A percentile compares a stretch with the other conserved stretches of the same genome.
phyloP scores from a whole-genome alignment of 495 filamentous ascomycete genomes.

The Durotheca rogersii region DNA sequence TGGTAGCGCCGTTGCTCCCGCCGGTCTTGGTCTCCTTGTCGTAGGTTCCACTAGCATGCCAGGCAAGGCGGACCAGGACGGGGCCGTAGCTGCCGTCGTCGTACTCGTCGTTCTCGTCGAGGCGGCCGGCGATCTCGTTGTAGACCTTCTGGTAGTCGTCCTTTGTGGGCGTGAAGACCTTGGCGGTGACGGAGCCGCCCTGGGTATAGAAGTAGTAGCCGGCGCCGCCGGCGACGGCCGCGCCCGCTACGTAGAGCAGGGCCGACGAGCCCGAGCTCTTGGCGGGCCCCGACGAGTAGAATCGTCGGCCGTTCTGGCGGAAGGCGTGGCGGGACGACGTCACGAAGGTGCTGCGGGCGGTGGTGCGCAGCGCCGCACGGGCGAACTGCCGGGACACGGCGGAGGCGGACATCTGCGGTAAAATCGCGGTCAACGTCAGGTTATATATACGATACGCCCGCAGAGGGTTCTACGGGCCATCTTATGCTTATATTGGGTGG shows the following conservation, averaged over 20 bases:
- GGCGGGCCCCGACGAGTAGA: constrained; percentile 71
- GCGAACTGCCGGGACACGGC: constrained; percentile 50
- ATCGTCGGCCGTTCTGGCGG: constrained; percentile 66
- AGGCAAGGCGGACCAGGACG: constrained; percentile 80
- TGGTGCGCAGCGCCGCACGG: constrained; percentile 59
- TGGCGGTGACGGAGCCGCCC: constrained; percentile 53
- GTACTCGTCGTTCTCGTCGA: constrained; percentile 91
- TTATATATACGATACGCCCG: too few relatives aligned
- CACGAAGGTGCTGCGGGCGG: constrained; percentile 49
- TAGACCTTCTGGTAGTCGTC: constrained; percentile 97
- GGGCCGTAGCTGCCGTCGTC: constrained; percentile 97
- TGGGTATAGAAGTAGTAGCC: constrained; percentile 71
- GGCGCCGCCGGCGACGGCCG: constrained; percentile 62
- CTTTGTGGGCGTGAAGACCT: constrained; percentile 69
- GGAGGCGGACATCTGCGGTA: constrained; percentile 48
- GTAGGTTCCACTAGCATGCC: constrained; percentile 87
- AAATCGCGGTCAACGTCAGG: constrained; percentile 9
- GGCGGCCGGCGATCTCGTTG: constrained; percentile 72
- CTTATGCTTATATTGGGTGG: constrained; percentile 20
- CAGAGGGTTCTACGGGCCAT: too few relatives aligned
- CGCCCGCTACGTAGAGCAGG: constrained; percentile 48
- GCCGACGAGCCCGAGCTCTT: constrained; percentile 54
- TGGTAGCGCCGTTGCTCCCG: constrained; percentile 95
- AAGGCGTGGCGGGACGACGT: constrained; percentile 58
- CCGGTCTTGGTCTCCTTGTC: constrained; percentile 87